Evolutionary conservation across 2,329 filamentous ascomycete genomes (phyloP).

Genomic region (Exserohilum rostratum): DNA sequence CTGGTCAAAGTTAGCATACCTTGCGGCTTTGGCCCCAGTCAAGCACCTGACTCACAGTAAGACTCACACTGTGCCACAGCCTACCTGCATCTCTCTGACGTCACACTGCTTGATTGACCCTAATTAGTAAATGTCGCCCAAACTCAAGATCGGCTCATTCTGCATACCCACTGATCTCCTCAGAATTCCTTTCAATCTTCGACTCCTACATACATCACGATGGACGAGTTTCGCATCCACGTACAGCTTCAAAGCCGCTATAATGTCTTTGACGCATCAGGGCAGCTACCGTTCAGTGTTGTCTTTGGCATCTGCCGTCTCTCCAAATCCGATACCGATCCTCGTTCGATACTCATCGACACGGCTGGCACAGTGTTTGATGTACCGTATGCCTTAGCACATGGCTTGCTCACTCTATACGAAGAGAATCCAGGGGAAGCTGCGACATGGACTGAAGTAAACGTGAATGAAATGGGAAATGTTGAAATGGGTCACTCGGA

Average conservation of each 20-base stretch:
- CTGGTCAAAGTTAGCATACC: background rate
- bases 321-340: background rate
- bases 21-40: background rate
- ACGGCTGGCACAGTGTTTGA: constrained; percentile 1
- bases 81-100: background rate
- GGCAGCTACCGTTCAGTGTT: background rate
- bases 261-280: background rate
- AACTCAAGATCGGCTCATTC: background rate
- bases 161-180: background rate
- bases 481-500: background rate
- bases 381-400: constrained; percentile 2
- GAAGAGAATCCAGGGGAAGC: constrained; percentile 1
- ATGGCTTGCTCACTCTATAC: constrained; percentile 1
- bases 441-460: background rate
- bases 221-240: background rate
- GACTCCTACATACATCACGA: background rate
- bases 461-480: background rate
- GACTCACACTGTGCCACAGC: background rate
- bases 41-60: background rate
- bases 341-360: constrained; percentile 1
- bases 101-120: background rate
- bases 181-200: background rate
- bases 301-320: constrained; percentile 2
- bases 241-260: constrained; percentile 2
- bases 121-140: background rate